Percentiles rank a stretch among this genome's conserved stretches.
Evolutionary conservation across 225 moss, liverwort and hornwort species (phyloP).

Genomic region (Polytrichum commune): DNA sequence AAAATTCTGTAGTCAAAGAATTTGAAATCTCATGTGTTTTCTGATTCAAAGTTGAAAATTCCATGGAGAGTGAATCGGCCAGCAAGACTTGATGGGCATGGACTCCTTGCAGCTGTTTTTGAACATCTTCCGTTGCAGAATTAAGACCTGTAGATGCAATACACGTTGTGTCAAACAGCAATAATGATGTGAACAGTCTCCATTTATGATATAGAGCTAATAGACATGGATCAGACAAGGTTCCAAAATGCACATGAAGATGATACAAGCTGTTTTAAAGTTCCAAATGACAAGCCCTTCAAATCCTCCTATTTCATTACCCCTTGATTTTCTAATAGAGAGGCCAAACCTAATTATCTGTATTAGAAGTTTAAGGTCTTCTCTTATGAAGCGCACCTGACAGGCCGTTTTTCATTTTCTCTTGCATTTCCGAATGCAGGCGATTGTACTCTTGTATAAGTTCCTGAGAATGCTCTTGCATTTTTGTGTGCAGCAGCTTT

Average conservation of each 20-base stretch:
- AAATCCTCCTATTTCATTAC: too few relatives aligned
- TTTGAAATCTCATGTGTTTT: constrained; percentile 42
- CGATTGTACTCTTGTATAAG: constrained; percentile 52
- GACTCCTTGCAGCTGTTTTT: constrained; percentile 46
- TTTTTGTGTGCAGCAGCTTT: constrained; percentile 34
- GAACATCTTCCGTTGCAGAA: constrained; percentile 43
- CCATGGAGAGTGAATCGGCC: constrained; percentile 37
- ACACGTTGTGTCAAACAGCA: background rate
- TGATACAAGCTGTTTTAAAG: too few relatives aligned
- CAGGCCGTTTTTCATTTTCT: constrained; percentile 46
- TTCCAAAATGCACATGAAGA: too few relatives aligned
- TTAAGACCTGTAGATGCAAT: constrained; percentile 32
- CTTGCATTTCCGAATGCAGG: constrained; percentile 51
- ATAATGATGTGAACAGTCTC: too few relatives aligned
- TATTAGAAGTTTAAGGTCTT: too few relatives aligned
- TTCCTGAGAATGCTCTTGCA: constrained; percentile 49
- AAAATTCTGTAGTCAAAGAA: constrained; percentile 46
- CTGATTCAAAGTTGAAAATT: constrained; percentile 37
- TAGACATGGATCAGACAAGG: too few relatives aligned
- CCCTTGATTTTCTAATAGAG: too few relatives aligned
- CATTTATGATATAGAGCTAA: too few relatives aligned
- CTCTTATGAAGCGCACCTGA: constrained; percentile 25
- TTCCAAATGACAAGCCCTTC: too few relatives aligned
- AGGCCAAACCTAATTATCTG: too few relatives aligned
- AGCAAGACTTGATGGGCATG: constrained; percentile 34